These are phyloP conservation scores for Ceraceosorus bombacis DNA, from an alignment of 1,284 basidiomycete species.

Conservation along the genomic window DNA sequence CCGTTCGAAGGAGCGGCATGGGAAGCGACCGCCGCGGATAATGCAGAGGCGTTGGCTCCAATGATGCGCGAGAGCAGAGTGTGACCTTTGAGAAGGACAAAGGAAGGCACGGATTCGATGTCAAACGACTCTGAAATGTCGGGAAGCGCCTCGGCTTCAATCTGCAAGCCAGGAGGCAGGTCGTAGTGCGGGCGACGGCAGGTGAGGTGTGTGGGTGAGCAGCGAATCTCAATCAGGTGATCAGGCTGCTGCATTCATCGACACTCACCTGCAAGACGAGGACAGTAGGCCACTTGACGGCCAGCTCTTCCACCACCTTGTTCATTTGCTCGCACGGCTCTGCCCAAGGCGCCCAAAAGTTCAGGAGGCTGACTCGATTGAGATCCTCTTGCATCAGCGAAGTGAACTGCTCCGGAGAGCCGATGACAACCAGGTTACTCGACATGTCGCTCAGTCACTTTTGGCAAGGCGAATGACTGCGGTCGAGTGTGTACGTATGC, in stretches of 20 bases:
- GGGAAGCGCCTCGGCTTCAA: slow-evolving; percentile 77
- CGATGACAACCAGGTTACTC: slow-evolving; percentile 38
- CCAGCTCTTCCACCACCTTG: slow-evolving; percentile 52
- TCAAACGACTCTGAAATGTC: slow-evolving; percentile 93
- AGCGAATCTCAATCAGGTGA: too few species aligned
- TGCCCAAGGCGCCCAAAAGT: slow-evolving; percentile 48
- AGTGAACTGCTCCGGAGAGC: slow-evolving; percentile 43
- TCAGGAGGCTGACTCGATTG: slow-evolving; percentile 41
- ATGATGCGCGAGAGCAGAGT: slow-evolving; percentile 70
- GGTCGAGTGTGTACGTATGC: too few species aligned
- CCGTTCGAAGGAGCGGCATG: slow-evolving; percentile 48
- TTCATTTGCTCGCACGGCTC: slow-evolving; percentile 48
- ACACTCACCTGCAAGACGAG: slow-evolving; percentile 64
- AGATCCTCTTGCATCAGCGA: slow-evolving; percentile 40
- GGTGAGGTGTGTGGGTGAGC: too few species aligned
- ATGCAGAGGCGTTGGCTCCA: slow-evolving; percentile 69
- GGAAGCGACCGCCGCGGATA: slow-evolving; percentile 61
- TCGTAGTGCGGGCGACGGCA: too few species aligned
- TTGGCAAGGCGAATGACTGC: too few species aligned
- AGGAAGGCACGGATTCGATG: slow-evolving; percentile 79
- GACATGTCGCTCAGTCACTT: not conserved
- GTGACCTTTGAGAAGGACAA: slow-evolving; percentile 80
- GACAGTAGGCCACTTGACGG: slow-evolving; percentile 62
- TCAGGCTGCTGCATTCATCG: not conserved
- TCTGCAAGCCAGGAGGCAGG: slow-evolving; percentile 51